phyloP scores from a whole-genome alignment of 768 basidiomycete genomes.

The Boletellus sp. region DNA sequence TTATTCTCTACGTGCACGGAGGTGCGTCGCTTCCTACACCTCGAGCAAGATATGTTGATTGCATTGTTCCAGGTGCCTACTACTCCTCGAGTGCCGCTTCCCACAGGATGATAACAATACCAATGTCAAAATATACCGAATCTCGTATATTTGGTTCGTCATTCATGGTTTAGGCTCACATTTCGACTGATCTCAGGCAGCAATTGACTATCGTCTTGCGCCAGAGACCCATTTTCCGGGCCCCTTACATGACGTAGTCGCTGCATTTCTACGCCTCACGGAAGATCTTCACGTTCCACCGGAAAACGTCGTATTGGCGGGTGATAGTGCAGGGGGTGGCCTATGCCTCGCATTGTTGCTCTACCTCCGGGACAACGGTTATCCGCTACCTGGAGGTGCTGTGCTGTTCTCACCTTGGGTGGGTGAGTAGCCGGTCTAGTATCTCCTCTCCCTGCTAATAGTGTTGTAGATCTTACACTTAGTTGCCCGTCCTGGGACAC shows the following conservation, averaged over 20 bases:
- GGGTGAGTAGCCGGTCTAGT: slow-evolving; percentile 49
- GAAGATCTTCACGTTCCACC: slow-evolving; percentile 89
- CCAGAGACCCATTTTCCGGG: slow-evolving; percentile 95
- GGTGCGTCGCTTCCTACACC: slow-evolving; percentile 44
- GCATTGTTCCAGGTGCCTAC: slow-evolving; percentile 66
- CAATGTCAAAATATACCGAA: slow-evolving; percentile 82
- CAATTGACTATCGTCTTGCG: slow-evolving; percentile 92
- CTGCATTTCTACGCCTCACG: slow-evolving; percentile 79
- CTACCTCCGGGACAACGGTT: slow-evolving; percentile 91
- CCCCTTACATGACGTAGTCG: slow-evolving; percentile 80
- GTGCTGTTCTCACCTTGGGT: slow-evolving; percentile 96
- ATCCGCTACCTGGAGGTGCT: slow-evolving; percentile 78
- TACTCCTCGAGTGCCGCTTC: slow-evolving; percentile 89
- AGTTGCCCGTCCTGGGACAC: slow-evolving; percentile 98
- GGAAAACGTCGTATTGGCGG: slow-evolving; percentile 83
- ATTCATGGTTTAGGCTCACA: background rate
- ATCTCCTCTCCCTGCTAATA: slow-evolving; percentile 8
- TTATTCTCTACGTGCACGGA: slow-evolving; percentile 93
- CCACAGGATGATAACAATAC: slow-evolving; percentile 86
- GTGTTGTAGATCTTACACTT: slow-evolving; percentile 77
- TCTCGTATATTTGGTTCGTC: slow-evolving; percentile 79
- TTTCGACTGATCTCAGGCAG: slow-evolving; percentile 33
- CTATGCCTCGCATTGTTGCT: slow-evolving; percentile 80
- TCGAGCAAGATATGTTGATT: slow-evolving; percentile 5
- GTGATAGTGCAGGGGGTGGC: slow-evolving; percentile 94